A percentile compares a stretch with the other conserved stretches of the same genome.
Evolutionary conservation across 2,329 filamentous ascomycete genomes (phyloP).

Genomic region (Exophiala sideris): DNA sequence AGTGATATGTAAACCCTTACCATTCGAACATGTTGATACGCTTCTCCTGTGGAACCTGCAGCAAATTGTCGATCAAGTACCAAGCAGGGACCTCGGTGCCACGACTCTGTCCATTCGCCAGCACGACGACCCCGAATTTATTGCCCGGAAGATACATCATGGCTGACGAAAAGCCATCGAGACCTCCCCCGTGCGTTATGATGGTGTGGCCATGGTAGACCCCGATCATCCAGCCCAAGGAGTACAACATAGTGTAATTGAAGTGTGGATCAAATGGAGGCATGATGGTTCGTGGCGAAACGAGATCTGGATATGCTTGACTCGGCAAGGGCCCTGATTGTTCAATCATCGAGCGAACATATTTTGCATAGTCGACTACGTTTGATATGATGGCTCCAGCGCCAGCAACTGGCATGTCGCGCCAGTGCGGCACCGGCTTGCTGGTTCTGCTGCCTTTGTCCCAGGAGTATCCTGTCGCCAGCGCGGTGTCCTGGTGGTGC

Average conservation of each 20-base stretch:
- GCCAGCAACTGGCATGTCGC: constrained; percentile 13
- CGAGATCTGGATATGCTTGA: not conserved
- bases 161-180: constrained; percentile 7
- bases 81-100: too few relatives aligned
- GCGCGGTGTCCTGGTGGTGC: constrained; percentile 20
- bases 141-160: constrained; percentile 9
- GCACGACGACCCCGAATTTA: constrained; percentile 4
- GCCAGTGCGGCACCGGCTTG: constrained; percentile 2
- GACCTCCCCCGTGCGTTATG: constrained; percentile 4
- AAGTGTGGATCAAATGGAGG: not conserved
- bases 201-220: not conserved
- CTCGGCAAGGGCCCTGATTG: not conserved
- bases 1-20: too few relatives aligned
- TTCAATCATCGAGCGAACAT: constrained; percentile 42
- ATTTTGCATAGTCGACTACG: constrained; percentile 45
- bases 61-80: too few relatives aligned
- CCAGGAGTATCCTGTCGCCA: constrained; percentile 30
- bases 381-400: constrained; percentile 34
- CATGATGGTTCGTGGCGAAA: not conserved
- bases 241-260: not conserved
- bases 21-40: too few relatives aligned
- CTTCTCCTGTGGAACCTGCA: too few relatives aligned
- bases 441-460: constrained; percentile 12
- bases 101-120: not conserved
- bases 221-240: constrained; percentile 1